phyloP scores from a whole-genome alignment of 1,284 basidiomycete species.

The Leccinum griseonigrum region DNA sequence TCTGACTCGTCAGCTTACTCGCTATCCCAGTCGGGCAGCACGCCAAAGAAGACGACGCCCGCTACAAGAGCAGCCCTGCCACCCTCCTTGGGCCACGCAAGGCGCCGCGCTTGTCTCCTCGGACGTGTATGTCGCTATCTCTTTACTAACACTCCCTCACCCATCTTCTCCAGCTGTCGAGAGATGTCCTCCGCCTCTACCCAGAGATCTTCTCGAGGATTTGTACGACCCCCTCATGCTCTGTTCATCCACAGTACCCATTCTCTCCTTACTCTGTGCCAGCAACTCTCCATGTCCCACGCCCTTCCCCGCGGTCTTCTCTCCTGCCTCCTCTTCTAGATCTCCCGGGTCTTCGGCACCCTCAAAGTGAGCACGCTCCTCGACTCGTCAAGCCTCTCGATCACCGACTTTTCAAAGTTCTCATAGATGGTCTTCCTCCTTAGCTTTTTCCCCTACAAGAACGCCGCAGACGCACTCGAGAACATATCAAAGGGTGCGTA shows the following conservation, averaged over 20 bases:
- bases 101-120: conserved; percentile 84
- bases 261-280: background rate
- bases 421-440: conserved; percentile 91
- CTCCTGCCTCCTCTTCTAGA: background rate
- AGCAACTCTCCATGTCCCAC: conserved; percentile 58
- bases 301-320: conserved; percentile 45
- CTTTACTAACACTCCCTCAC: background rate
- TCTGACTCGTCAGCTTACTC: conserved; percentile 77
- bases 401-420: conserved; percentile 88
- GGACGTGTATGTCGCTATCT: conserved; percentile 64
- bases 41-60: conserved; percentile 69
- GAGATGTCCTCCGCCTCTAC: conserved; percentile 85
- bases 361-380: background rate
- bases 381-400: conserved; percentile 39
- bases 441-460: conserved; percentile 96
- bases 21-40: conserved; percentile 88
- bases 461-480: conserved; percentile 93
- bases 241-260: conserved; percentile 54
- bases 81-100: conserved; percentile 84
- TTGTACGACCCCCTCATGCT: conserved; percentile 72
- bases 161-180: conserved; percentile 58
- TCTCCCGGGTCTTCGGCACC: background rate
- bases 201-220: conserved; percentile 28
- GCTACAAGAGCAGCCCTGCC: conserved; percentile 78
- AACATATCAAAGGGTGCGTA: conserved; percentile 91